phyloP scores from a whole-genome alignment of 2,329 filamentous ascomycete genomes.

The Lomentospora prolificans region DNA sequence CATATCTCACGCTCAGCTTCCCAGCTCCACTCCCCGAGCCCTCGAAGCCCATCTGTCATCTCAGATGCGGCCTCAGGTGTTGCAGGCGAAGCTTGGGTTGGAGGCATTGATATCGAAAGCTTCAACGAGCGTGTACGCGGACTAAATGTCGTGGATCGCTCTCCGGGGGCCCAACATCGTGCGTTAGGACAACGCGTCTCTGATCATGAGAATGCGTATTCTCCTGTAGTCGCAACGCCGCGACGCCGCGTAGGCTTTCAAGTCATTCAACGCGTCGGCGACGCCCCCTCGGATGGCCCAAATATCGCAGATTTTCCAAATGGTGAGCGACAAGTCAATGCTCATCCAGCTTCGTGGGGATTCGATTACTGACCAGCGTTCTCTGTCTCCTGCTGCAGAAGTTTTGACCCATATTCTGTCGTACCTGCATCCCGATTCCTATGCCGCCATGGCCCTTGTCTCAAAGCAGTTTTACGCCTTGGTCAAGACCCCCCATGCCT shows the following conservation, averaged over 20 bases:
- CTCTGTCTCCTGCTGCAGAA: constrained; percentile 45
- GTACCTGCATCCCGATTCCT: constrained; percentile 75
- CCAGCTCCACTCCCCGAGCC: constrained; percentile 3
- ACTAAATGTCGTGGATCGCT: constrained; percentile 33
- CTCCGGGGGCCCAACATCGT: constrained; percentile 18
- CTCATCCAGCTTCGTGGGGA: constrained; percentile 6
- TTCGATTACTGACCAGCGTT: constrained; percentile 9
- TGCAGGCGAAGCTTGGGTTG: background rate
- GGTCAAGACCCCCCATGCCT: constrained; percentile 85
- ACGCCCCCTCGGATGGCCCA: constrained; percentile 26
- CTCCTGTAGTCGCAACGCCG: constrained; percentile 27
- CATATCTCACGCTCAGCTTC: constrained; percentile 6
- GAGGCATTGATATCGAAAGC: constrained; percentile 16
- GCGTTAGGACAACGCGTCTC: constrained; percentile 43
- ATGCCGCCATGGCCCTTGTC: constrained; percentile 74
- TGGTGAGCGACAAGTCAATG: constrained; percentile 43
- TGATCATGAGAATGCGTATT: constrained; percentile 52
- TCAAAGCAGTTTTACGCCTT: constrained; percentile 79
- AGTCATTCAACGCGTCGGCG: constrained; percentile 32
- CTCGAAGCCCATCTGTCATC: constrained; percentile 2
- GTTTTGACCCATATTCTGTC: constrained; percentile 86
- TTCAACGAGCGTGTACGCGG: constrained; percentile 42
- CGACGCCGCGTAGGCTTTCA: constrained; percentile 44
- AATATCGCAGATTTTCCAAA: constrained; percentile 62
- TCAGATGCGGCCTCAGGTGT: constrained; percentile 6